Base-by-base conservation (phyloP, 2,329 filamentous ascomycete species). In the Scedosporium boydii region DNA sequence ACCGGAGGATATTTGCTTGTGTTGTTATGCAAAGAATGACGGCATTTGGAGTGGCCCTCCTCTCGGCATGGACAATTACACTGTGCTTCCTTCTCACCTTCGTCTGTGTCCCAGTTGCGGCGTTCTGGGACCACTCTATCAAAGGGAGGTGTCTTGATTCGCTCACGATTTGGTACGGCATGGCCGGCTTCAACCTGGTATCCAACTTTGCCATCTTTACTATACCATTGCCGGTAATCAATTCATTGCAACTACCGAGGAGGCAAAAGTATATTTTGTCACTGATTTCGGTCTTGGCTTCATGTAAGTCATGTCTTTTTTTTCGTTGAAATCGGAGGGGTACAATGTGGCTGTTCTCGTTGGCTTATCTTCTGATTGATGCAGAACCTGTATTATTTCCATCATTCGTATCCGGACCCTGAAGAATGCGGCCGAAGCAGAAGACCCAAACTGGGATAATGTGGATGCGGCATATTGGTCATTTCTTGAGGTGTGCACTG, bases 1-100 rank as follows among this genome's bases (percentile, higher is more conserved):
- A 76, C 68, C 70, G 73, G 1, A 73, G 74, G 23, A 73, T 77
- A 23, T 76, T 77, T 61, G 61, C 68, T 16, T 66, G 67, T n/a
- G 60, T 62, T 1, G 62, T 58, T 16, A 72, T 71, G 26, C 66
- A 68, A 44, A 58, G 46, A 7, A 48, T 69, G 6, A 70, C 69
- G 23, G 60, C 67, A 3, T 67, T 62, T 41, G 66, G 70, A 2
- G 64, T 74, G 26, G 7, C 62, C 34, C 70, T 73, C 55, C 63
- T 74, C 14, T 26, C 58, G n/a, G 56, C 63, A 18, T 74, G 72
- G 72, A 69, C 69, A 16, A 38, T 70, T 23, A 63, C 67, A 7
- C 68, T 72, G 6, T 68, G 66, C 6, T 63, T 73, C 16, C 67
- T 74, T n/a, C 67, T 73, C 0, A 66, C 68, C 1, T 63, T 70